phyloP scores from a whole-genome alignment of 768 basidiomycete species.

The Kwoniella shandongensis region DNA sequence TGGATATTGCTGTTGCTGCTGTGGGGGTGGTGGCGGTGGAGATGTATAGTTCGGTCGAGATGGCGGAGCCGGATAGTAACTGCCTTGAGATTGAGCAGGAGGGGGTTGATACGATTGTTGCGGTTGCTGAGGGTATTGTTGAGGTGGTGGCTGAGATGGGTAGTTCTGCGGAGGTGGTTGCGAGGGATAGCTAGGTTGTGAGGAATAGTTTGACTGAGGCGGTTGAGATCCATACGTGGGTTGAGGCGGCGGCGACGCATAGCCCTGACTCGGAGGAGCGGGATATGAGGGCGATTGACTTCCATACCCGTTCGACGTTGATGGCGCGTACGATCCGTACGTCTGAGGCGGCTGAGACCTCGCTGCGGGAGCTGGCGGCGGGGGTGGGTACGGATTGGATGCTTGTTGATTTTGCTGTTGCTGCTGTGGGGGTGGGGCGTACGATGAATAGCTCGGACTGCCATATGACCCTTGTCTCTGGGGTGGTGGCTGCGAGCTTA shows the following conservation, averaged over 20 bases:
- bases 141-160: conserved; percentile 18
- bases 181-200: conserved; percentile 9
- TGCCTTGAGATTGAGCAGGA: not conserved
- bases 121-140: conserved; percentile 11
- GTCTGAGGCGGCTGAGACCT: not conserved
- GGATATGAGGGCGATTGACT: conserved; percentile 13
- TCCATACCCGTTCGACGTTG: conserved; percentile 1
- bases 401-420: conserved; percentile 13
- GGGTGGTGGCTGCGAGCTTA: conserved; percentile 13
- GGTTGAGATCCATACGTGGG: conserved; percentile 15
- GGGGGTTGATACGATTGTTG: conserved; percentile 1
- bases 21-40: conserved; percentile 16
- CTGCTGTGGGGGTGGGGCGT: conserved; percentile 23
- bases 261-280: conserved; percentile 9
- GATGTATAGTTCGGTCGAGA: conserved; percentile 19
- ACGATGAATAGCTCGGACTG: conserved; percentile 17
- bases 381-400: conserved; percentile 60
- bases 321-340: conserved; percentile 18
- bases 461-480: conserved; percentile 17
- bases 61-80: conserved; percentile 18
- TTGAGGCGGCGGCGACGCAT: conserved; percentile 14
- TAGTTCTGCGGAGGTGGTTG: conserved; percentile 10
- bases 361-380: conserved; percentile 56
- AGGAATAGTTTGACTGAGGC: conserved; percentile 11
- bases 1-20: conserved; percentile 27